phyloP scores from a whole-genome alignment of 306 rosid genomes.

The Acacia melanoxylon region DNA sequence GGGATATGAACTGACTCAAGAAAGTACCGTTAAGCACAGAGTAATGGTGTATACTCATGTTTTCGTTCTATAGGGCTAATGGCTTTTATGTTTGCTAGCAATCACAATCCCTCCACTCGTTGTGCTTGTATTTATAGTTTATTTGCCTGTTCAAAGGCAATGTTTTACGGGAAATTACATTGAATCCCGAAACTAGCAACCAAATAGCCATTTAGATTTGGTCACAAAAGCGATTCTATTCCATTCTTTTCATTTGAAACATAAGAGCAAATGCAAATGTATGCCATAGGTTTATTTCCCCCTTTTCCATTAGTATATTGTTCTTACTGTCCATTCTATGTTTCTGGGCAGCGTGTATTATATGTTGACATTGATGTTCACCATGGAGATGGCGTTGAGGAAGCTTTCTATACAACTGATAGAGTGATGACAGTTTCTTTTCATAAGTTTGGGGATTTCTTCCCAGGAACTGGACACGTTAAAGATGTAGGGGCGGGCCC shows the following conservation, averaged over 20 bases:
- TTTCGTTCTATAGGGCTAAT: background rate
- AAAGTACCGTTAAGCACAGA: background rate
- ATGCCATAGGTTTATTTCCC: background rate
- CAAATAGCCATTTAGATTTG: background rate
- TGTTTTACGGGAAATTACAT: background rate
- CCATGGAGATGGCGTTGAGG: conserved; percentile 98
- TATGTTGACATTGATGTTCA: conserved; percentile 87
- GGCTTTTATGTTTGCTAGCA: conserved; percentile 1
- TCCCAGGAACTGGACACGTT: conserved; percentile 91
- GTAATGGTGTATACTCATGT: background rate
- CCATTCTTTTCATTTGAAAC: background rate
- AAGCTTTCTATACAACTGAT: conserved; percentile 94
- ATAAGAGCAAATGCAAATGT: background rate
- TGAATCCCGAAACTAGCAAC: background rate
- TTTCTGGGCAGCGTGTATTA: conserved; percentile 69
- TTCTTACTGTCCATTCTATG: conserved; percentile 31
- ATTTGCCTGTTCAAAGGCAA: background rate
- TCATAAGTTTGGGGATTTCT: conserved; percentile 89
- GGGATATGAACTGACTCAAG: background rate
- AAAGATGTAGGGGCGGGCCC: conserved; percentile 66
- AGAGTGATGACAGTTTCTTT: conserved; percentile 93
- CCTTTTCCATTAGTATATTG: background rate
- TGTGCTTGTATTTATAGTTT: background rate
- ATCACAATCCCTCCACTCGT: background rate
- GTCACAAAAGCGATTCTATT: background rate